phyloP scores from a whole-genome alignment of 208 protist species.

The Trypanosoma melophagium region DNA sequence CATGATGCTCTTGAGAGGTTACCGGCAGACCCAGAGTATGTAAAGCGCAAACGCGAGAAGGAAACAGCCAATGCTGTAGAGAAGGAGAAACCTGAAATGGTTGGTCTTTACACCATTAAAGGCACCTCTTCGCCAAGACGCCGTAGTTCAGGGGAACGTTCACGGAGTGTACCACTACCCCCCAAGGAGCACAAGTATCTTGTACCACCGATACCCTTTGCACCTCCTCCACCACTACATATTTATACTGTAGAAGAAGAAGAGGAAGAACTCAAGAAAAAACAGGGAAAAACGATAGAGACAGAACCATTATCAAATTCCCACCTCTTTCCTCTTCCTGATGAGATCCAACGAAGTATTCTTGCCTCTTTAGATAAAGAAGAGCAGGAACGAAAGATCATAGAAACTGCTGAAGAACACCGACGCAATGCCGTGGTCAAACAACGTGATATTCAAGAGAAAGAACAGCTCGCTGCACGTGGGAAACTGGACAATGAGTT shows the following conservation, averaged over 20 bases:
- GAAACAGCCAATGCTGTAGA: conserved; percentile 16
- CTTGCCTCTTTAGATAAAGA: conserved; percentile 22
- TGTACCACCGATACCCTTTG: conserved; percentile 35
- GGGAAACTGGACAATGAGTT: conserved; percentile 53
- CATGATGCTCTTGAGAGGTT: conserved; percentile 51
- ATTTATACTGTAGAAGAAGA: conserved; percentile 78
- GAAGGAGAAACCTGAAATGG: conserved; percentile 28
- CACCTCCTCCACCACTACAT: conserved; percentile 47
- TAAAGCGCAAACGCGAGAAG: conserved; percentile 19
- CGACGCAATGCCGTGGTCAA: conserved; percentile 14
- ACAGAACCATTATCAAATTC: not conserved
- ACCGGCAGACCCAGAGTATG: conserved; percentile 49
- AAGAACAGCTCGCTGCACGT: conserved; percentile 38
- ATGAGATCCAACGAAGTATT: conserved; percentile 28
- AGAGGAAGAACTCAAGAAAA: conserved; percentile 17
- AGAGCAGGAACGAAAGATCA: conserved; percentile 39
- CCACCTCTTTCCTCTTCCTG: conserved; percentile 16
- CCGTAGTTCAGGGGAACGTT: conserved; percentile 34
- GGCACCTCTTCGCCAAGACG: conserved; percentile 6
- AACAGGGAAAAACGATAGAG: conserved; percentile 7
- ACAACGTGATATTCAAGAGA: conserved; percentile 33
- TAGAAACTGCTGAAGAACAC: conserved; percentile 41
- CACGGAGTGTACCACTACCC: conserved; percentile 32
- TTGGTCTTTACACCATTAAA: conserved; percentile 27
- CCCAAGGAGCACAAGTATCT: conserved; percentile 39